Evolutionary conservation across 2,329 filamentous ascomycete species (phyloP), one percentile per base, ranked within the genome.

Genomic region (Clonostachys rosea): DNA sequence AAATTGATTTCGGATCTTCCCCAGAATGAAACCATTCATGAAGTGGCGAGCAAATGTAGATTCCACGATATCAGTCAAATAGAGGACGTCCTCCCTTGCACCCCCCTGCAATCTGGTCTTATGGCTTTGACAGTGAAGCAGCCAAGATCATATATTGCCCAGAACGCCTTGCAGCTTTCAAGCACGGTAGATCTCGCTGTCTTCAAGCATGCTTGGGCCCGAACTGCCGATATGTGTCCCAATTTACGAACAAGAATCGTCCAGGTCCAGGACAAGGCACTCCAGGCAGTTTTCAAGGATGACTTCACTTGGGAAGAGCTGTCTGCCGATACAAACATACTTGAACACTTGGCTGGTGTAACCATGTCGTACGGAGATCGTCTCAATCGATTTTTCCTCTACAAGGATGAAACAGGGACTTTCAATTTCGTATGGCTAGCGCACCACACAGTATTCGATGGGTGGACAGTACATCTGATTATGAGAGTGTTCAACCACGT

Each of bases 61-160:
- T 13, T 46, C 11, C 8, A 4, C 11, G 17, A n/a, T 33, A 16
- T 2, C 14, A 12, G 18, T 12, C 14, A 5, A 14, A 36, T 46
- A n/a, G 45, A 61, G 34, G 67, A 74, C 46, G 51, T 64, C 1
- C 72, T 67, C 41, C 69, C 69, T 9, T 70, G 67, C 53, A 67
- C 66, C 5, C 58, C 63, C 2, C 55, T 73, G 1, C 70, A 74
- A 45, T 65, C 67, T 46, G 68, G 66, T 4, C 56, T 74, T 2
- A 54, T 74, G 18, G 62, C 67, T 0, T 49, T 70, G 1, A 58
- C 67, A 1, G 55, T 52, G n/a, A 61, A 61, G 37, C 55, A 63
- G 12, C 44, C 56, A 1, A 67, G 66, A 3, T 62, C 64, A 2
- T 74, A 74, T 40, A 57, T 70, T 11, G 59, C 61, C 5, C 58